Evolutionary conservation across 257 asterid species (phyloP), one percentile per base, ranked within the genome.

Genomic region (Anisodus tanguticus): DNA sequence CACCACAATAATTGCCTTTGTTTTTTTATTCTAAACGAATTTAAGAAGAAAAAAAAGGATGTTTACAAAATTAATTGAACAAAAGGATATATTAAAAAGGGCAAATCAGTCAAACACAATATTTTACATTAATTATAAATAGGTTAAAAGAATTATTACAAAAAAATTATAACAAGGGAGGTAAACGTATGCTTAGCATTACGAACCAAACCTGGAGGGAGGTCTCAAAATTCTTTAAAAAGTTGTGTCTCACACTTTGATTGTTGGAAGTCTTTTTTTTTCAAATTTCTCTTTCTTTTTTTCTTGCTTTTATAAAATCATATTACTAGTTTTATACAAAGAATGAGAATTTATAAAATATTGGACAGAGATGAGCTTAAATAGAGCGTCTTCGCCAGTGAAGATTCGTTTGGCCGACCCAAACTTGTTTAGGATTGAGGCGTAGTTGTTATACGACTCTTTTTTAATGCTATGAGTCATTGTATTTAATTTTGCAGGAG

Each of bases 401-500:
- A 69, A 69, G 54, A 41, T 69, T 8, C 54, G 39, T 69, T 15
- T 69, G 39, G 53, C 54, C 31, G 16, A 69, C 31, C 2, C 78
- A 13, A 16, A 69, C 78, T 41, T 69, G 54, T 69, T 69, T 16
- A 13, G 45, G n/a, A 16, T 69, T 69, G 78, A 69, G 31, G 26
- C 13, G 3, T 69, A 39, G 53, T 69, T 37, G 53, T 68, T 68
- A 70, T 8, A 70, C 5, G 35, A 16, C 72, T 78, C 35, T 70
- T 71, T 69, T 45, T 51, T 71, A 71, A 77, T 51, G 66, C 66
- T 53, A 31, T 53, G 63, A 77, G 31, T 77, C 49, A 5, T 77
- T 3, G 66, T 9, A 53, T 53, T 51, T 53, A 49, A 82, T 76
- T 86, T 84, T 89, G 86, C 93, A 94, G 98, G 97, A 91, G 92